Evolutionary conservation across 495 filamentous ascomycete species (phyloP), one percentile per base, ranked within the genome.

Genomic region (Cudoniella acicularis): DNA sequence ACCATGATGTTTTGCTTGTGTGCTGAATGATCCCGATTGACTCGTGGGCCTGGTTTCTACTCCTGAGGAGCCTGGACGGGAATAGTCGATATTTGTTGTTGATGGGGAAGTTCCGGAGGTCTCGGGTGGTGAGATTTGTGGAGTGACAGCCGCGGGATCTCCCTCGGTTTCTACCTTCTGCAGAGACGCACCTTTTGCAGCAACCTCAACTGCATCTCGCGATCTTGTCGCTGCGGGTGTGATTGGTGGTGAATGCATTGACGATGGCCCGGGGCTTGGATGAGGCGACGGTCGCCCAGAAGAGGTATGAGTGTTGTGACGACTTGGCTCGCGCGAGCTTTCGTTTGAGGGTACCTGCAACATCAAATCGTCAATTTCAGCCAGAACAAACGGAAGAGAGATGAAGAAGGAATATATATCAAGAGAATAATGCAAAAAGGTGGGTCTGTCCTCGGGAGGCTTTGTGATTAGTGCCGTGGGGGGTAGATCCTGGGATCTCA

Each of bases 171-270:
- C 63, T 50, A 62, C 65, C 47, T 65, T 69, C 41, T 66, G 61
- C n/a, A 66, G 61, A 49, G 64, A 43, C 20, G 70, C 42, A 53
- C 70, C 65, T 62, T 71, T 65, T 43, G 52, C 45, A 25, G 60
- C 49, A 13, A 45, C 62, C 25, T 64, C 62, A 21, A 47, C 22
- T 22, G 57, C 54, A 60, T 85, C 84, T 63, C 74, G 74, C 54
- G 81, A 83, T 58, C 77, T 71, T 43, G 89, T 90, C 13, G 83
- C 90, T 27, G 91, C 86, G 26, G 94, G 93, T 2, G 93, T 96
- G 13, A 98, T 81, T 21, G 91, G 92, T 59, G 94, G 94, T 13
- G 92, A 94, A 62, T 93, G 87, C 77, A 92, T 85, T 48, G 85
- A 79, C 49, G 86, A 78, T 22, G 63, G 49, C 50, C 62, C 64